Evolutionary conservation across 805 yeast species (phyloP).

Genomic region (Tetrapisispora phaffii): DNA sequence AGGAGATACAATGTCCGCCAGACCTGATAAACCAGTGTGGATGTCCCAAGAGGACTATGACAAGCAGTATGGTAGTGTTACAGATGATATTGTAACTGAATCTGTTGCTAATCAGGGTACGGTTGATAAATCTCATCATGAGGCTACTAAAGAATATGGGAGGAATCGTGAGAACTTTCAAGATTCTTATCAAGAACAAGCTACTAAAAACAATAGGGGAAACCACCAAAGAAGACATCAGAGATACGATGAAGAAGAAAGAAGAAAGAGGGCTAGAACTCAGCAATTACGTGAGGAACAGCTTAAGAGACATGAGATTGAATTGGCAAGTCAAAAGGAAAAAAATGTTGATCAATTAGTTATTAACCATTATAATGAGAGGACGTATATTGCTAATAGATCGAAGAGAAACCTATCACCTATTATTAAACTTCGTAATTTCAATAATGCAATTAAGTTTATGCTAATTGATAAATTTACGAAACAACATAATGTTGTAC

Average conservation of each 20-base stretch:
- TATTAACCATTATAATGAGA: conserved; percentile 74
- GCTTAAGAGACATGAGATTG: conserved; percentile 28
- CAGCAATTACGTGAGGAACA: conserved; percentile 28
- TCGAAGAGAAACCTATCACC: conserved; percentile 65
- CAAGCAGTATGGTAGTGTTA: conserved; percentile 13
- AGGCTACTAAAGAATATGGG: not conserved
- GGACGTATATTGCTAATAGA: conserved; percentile 58
- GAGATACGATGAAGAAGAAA: conserved; percentile 26
- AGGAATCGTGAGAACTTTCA: no score
- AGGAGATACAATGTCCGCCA: not conserved
- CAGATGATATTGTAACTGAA: not conserved
- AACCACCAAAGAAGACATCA: conserved; percentile 13
- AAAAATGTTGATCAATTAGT: conserved; percentile 56
- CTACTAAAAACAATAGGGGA: not conserved
- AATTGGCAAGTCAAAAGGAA: conserved; percentile 29
- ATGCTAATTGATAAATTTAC: conserved; percentile 68
- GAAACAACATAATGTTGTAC: conserved; percentile 43
- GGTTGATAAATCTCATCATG: not conserved
- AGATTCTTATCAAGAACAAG: not conserved
- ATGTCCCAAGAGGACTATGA: conserved; percentile 32
- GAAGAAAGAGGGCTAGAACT: conserved; percentile 25
- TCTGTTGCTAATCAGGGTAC: not conserved
- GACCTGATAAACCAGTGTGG: conserved; percentile 31
- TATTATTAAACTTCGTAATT: conserved; percentile 74
- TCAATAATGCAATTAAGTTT: conserved; percentile 86